Conservation (phyloP, 2,329 filamentous ascomycete genomes). For the Chaetomiaceae sp. region DNA sequence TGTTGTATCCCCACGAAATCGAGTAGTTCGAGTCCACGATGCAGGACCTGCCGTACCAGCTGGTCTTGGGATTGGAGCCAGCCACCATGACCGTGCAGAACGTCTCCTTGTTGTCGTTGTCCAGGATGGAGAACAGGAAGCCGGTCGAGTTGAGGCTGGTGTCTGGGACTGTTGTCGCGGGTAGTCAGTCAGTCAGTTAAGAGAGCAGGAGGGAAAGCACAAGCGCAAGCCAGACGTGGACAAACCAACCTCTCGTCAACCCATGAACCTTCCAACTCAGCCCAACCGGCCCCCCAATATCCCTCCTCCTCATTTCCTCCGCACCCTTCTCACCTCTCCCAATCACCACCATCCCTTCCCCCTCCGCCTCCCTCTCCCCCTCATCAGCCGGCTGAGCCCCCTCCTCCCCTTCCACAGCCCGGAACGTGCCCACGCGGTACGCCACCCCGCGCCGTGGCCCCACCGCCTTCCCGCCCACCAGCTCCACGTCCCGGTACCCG, state of each 20-base stretch:
- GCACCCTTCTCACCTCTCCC: too few relatives aligned
- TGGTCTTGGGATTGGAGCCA: background rate
- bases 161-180: background rate
- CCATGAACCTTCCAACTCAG: constrained; percentile 10
- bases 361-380: background rate
- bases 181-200: background rate
- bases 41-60: constrained; percentile 14
- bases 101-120: background rate
- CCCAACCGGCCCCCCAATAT: background rate
- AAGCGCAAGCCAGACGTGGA: background rate
- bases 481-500: constrained; percentile 17
- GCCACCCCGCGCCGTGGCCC: background rate
- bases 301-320: background rate
- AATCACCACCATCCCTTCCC: background rate
- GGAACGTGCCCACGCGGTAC: constrained; percentile 5
- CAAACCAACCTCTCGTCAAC: constrained; percentile 3
- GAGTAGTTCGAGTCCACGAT: background rate
- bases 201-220: background rate
- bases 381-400: background rate
- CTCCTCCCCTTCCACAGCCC: background rate
- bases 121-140: constrained; percentile 3
- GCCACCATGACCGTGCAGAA: constrained; percentile 4
- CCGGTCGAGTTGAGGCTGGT: background rate
- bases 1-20: constrained; percentile 21
- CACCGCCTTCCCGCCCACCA: constrained; percentile 5